Percentiles rank a stretch among this genome's conserved stretches.
Evolutionary conservation across 345 rosid species (phyloP).

Genomic region (Clausena lansium): DNA sequence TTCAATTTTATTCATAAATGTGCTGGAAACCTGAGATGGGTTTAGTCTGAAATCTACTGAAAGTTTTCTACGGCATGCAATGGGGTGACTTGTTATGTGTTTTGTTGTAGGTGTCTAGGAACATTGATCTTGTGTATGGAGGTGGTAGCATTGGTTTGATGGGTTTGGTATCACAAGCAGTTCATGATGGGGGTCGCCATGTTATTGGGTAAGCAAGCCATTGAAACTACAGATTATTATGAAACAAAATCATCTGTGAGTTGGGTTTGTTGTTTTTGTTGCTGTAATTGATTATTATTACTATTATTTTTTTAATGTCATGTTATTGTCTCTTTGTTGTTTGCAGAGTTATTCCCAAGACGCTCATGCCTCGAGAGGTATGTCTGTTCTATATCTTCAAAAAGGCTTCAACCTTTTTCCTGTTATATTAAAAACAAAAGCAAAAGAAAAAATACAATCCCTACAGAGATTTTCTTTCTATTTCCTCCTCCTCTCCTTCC

Average conservation of each 20-base stretch:
- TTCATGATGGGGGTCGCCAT: slow-evolving; percentile 99
- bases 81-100: no score
- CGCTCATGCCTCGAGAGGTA: slow-evolving; percentile 99
- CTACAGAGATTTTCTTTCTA: neutral
- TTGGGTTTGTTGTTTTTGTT: slow-evolving; percentile 15
- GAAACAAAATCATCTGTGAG: slow-evolving; percentile 30
- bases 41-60: neutral
- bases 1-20: neutral
- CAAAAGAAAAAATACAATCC: neutral
- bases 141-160: slow-evolving; percentile 99
- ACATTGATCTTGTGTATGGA: slow-evolving; percentile 98
- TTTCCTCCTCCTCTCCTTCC: slow-evolving; percentile 9
- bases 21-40: slow-evolving; percentile 14
- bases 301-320: slow-evolving; percentile 53
- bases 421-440: slow-evolving; percentile 13
- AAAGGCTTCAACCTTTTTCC: slow-evolving; percentile 43
- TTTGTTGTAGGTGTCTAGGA: slow-evolving; percentile 78
- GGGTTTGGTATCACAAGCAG: slow-evolving; percentile 99
- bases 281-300: slow-evolving; percentile 25
- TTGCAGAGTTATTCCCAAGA: slow-evolving; percentile 99
- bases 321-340: slow-evolving; percentile 52
- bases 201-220: slow-evolving; percentile 79
- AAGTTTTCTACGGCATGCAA: neutral
- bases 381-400: slow-evolving; percentile 45
- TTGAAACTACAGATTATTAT: slow-evolving; percentile 8